Evolutionary conservation across 495 filamentous ascomycete species (phyloP), one percentile per base, ranked within the genome.

Genomic region (Neurospora intermedia): DNA sequence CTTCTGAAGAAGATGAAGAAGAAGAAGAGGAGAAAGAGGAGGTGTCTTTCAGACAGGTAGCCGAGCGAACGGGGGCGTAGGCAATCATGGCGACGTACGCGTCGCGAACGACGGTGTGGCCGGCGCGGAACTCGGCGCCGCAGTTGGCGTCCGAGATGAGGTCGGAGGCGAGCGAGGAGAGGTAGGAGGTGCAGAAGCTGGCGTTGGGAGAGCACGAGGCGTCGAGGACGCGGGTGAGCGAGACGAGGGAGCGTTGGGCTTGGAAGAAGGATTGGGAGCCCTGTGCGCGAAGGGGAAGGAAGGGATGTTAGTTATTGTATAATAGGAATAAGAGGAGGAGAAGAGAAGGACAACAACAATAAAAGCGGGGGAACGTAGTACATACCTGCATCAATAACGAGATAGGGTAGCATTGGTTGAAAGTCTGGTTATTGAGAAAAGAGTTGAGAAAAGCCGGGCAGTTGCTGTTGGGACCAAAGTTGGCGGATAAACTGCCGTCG

Each of bases 11-110:
- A 31, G 27, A 31, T 38, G 35, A 38, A 38, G 35, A 38, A 31
- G 27, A 31, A 2, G 27, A 31, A 2, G 27, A 31, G 27, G 27
- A 31, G 27, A 2, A 27, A 2, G 27, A 1, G 27, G 27, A 1
- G 35, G 35, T 38, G 39, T 92, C 89, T 42, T 81, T 82, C 66
- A 94, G 83, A 79, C 96, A 99, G 7, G 88, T 89, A 0, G 93
- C 92, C n/a, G 84, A 85, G 81, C 94, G 97, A 41, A 97, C 79
- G 23, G 91, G 87, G 42, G 89, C 83, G 78, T 94, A 95, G 18
- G 93, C 91, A 72, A 91, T 84, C 48, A 88, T 78, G 69, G 94
- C 93, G n/a, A 89, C 77, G 5, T 82, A 76, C 9, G 91, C 89
- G 77, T 91, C 85, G 4, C 84, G 75, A 59, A 98, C 93, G 39